These are phyloP conservation scores for Mycena sp. DNA, from an alignment of 1,284 basidiomycete species.

Conservation along the genomic window DNA sequence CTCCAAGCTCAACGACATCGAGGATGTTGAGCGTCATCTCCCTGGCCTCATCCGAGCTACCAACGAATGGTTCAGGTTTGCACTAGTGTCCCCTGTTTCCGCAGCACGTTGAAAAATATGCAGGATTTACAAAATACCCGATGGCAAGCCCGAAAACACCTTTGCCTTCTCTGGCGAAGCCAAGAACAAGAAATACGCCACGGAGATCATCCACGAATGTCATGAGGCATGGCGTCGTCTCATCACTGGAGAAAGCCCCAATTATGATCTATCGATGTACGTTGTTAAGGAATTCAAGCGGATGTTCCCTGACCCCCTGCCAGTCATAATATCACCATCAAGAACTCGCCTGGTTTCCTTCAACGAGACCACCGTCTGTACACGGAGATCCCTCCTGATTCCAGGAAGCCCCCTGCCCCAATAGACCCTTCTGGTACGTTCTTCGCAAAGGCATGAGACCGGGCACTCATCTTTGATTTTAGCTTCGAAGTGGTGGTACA, in stretches of 20 bases:
- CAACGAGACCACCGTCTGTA: conserved; percentile 73
- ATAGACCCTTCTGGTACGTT: conserved; percentile 87
- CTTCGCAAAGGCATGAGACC: background rate
- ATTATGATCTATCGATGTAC: conserved; percentile 86
- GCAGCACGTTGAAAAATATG: conserved; percentile 17
- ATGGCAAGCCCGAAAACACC: conserved; percentile 99
- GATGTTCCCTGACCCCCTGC: conserved; percentile 8
- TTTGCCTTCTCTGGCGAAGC: conserved; percentile 99
- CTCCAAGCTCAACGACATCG: conserved; percentile 97
- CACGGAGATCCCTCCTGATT: conserved; percentile 78
- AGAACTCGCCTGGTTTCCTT: conserved; percentile 80
- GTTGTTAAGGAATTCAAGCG: conserved; percentile 41
- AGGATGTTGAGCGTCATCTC: conserved; percentile 98
- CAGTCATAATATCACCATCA: conserved; percentile 77
- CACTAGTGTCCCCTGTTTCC: conserved; percentile 16
- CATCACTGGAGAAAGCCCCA: conserved; percentile 80
- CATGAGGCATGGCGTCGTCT: conserved; percentile 99
- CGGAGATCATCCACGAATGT: conserved; percentile 98
- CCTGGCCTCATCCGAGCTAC: conserved; percentile 96
- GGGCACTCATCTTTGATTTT: conserved; percentile 41
- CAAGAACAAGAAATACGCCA: conserved; percentile 99
- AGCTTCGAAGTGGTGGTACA: conserved; percentile 94
- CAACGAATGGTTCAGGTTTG: conserved; percentile 95
- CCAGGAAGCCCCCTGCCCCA: conserved; percentile 83
- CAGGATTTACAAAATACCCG: conserved; percentile 95